Base-by-base conservation (phyloP, 352 stramenopile species). In the Pythium phragmiticola region DNA sequence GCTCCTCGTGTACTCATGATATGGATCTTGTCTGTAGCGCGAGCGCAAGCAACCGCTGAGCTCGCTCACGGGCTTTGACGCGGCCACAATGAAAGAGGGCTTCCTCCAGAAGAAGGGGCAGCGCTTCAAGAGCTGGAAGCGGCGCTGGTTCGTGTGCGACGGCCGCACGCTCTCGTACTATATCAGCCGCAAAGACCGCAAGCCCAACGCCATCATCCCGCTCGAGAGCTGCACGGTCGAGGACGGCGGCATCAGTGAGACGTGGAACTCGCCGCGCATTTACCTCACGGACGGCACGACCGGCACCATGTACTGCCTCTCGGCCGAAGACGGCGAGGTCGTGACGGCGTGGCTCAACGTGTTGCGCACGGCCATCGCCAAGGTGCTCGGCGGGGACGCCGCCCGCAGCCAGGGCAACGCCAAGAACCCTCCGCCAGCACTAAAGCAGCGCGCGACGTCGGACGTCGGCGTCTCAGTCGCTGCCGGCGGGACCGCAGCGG, bases 71-170 rank as follows among this genome's bases (percentile, higher is more conserved):
- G 69, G 78, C 54, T 91, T 81, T 67, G 73, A 92, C 64, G 68
- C 82, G 48, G 63, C 56, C 28, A 82, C 76, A 65, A 88, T 95
- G 79, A 90, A 92, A 64, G 86, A 93, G 65, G 86, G 86, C 0
- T 92, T 90, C 52, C 60, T 95, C 23, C 82, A 92, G 73, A 95
- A 95, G 70, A 91, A 93, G 65, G 86, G 86, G 4, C 81, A 91
- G 62, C 79, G 84, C 7, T 70, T 95, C 7, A 90, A 91, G 67
- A 76, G 84, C 37, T 93, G 84, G 84, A 93, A 90, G 61, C 85
- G 80, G 26, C 84, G 86, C 39, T 95, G 86, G 78, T 95, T 95
- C 59, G 86, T 95, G 14, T 94, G 86, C 68, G 77, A 94, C 49
- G 86, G 83, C 47, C 80, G 83, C 51, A 84, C 83, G 57, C 67